These are phyloP conservation scores for Leucocoprinus birnbaumii DNA, from an alignment of 768 basidiomycete genomes.

Conservation along the genomic window DNA sequence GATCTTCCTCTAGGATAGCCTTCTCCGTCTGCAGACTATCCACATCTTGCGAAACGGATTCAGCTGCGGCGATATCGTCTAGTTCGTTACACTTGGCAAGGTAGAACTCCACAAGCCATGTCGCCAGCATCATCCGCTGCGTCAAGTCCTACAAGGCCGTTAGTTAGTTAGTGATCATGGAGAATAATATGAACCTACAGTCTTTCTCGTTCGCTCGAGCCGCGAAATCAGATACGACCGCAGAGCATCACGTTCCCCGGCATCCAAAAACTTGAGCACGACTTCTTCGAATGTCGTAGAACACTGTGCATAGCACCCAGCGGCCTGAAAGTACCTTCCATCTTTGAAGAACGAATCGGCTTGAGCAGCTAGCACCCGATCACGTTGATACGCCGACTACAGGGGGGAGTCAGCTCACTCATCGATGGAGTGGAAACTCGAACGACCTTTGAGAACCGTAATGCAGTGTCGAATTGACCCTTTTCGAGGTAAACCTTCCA, in stretches of 20 bases:
- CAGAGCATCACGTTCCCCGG: constrained; percentile 85
- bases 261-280: constrained; percentile 85
- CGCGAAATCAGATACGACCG: constrained; percentile 87
- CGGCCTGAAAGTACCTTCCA: constrained; percentile 85
- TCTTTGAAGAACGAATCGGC: constrained; percentile 77
- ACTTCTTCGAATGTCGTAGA: constrained; percentile 91
- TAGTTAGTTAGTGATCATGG: not conserved
- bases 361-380: constrained; percentile 79
- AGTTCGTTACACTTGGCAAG: constrained; percentile 95
- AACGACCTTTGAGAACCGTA: constrained; percentile 78
- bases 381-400: constrained; percentile 85
- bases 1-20: constrained; percentile 85
- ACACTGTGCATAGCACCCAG: constrained; percentile 89
- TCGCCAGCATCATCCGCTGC: constrained; percentile 96
- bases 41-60: constrained; percentile 75
- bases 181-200: constrained; percentile 42
- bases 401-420: not conserved
- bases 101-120: constrained; percentile 98
- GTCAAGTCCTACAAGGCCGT: constrained; percentile 66
- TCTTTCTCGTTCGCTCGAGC: constrained; percentile 81
- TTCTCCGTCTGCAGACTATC: constrained; percentile 83
- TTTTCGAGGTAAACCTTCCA: constrained; percentile 90
- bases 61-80: constrained; percentile 91
- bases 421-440: not conserved
- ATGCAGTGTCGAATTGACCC: constrained; percentile 72